Evolutionary conservation across 768 basidiomycete species (phyloP).

Genomic region (Podaxis sp.): DNA sequence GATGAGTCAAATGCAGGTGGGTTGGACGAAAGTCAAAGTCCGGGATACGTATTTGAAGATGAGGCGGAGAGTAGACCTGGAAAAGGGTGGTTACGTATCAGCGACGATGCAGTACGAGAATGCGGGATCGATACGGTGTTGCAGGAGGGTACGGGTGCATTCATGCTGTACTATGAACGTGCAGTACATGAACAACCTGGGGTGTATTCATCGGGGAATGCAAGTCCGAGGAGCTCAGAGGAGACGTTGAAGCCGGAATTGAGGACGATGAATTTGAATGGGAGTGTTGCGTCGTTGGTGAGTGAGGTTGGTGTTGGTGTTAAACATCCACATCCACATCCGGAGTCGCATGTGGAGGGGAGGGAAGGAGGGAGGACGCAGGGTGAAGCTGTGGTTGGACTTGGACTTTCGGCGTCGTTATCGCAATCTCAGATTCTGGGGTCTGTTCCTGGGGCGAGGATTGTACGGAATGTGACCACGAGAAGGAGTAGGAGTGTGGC

Average conservation of each 20-base stretch:
- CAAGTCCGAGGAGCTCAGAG: slow-evolving; percentile 41
- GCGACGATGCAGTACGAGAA: slow-evolving; percentile 78
- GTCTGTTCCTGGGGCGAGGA: slow-evolving; percentile 26
- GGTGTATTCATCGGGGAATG: slow-evolving; percentile 18
- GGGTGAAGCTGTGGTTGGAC: background rate
- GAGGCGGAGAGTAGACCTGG: slow-evolving; percentile 38
- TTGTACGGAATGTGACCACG: slow-evolving; percentile 51
- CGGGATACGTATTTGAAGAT: slow-evolving; percentile 13
- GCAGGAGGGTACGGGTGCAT: slow-evolving; percentile 68
- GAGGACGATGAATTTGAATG: slow-evolving; percentile 39
- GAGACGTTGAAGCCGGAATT: slow-evolving; percentile 60
- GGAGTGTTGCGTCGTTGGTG: slow-evolving; percentile 43
- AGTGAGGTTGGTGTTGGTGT: slow-evolving; percentile 40
- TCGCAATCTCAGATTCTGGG: slow-evolving; percentile 2
- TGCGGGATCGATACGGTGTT: slow-evolving; percentile 73
- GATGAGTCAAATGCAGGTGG: slow-evolving; percentile 21
- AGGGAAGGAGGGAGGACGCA: slow-evolving; percentile 16
- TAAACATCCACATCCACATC: slow-evolving; percentile 12
- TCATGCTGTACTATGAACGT: slow-evolving; percentile 95
- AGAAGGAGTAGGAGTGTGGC: slow-evolving; percentile 34
- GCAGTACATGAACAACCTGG: slow-evolving; percentile 27
- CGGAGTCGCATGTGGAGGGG: slow-evolving; percentile 2
- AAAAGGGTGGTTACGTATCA: slow-evolving; percentile 82
- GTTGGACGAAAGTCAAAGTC: slow-evolving; percentile 11
- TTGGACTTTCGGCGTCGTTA: slow-evolving; percentile 1